Evolutionary conservation across 1,139 yeast species (phyloP).

Genomic region (Candida mesenterica): DNA sequence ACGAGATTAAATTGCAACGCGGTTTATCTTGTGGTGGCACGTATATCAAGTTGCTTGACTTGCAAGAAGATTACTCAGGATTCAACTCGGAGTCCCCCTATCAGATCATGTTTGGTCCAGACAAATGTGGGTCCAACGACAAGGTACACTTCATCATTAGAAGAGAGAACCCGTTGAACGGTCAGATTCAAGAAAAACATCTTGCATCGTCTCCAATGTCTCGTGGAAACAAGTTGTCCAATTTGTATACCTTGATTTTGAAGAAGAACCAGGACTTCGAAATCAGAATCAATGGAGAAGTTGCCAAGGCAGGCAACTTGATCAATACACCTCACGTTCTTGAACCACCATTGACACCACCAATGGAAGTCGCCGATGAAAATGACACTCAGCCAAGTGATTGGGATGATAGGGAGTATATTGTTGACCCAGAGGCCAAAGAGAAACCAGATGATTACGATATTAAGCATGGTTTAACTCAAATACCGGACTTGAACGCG

Average conservation of each 20-base stretch:
- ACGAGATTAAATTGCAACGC: slow-evolving; percentile 80
- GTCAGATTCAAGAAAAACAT: slow-evolving; percentile 65
- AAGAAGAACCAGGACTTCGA: slow-evolving; percentile 66
- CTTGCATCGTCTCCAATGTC: slow-evolving; percentile 67
- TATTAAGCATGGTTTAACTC: slow-evolving; percentile 52
- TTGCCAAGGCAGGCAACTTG: slow-evolving; percentile 66
- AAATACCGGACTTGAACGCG: slow-evolving; percentile 65
- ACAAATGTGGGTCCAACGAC: slow-evolving; percentile 78
- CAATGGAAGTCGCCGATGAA: slow-evolving; percentile 60
- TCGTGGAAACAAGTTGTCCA: slow-evolving; percentile 53
- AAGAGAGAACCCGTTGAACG: slow-evolving; percentile 54
- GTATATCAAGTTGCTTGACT: slow-evolving; percentile 68
- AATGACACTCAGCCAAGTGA: slow-evolving; percentile 65
- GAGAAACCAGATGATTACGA: slow-evolving; percentile 82
- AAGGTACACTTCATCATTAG: slow-evolving; percentile 74
- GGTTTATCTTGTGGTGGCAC: slow-evolving; percentile 87
- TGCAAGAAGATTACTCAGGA: slow-evolving; percentile 36
- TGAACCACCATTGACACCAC: slow-evolving; percentile 64
- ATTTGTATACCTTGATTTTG: slow-evolving; percentile 74
- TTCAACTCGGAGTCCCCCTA: slow-evolving; percentile 68
- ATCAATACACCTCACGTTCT: slow-evolving; percentile 49
- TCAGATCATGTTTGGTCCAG: slow-evolving; percentile 94
- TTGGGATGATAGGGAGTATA: slow-evolving; percentile 69
- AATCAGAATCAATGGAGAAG: slow-evolving; percentile 78
- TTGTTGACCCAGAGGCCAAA: slow-evolving; percentile 62